These are phyloP conservation scores for Sugiyamaella smithiae DNA, from an alignment of 805 yeast genomes.

Conservation along the genomic window DNA sequence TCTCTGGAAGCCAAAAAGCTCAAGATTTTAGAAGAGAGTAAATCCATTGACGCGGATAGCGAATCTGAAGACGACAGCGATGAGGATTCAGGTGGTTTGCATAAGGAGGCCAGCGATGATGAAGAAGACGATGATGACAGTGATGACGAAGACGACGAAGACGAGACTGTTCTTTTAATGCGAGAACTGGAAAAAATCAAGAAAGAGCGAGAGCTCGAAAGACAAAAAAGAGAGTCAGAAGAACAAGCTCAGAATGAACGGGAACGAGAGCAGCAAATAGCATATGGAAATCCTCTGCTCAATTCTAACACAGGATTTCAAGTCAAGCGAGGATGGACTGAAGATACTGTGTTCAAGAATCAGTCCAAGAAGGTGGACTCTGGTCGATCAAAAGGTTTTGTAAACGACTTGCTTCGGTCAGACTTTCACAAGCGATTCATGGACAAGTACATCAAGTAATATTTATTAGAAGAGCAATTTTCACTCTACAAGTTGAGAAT, in stretches of 20 bases:
- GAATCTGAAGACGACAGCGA: conserved; percentile 11
- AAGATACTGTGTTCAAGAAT: conserved; percentile 35
- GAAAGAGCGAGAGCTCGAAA: conserved; percentile 32
- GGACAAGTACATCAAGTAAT: conserved; percentile 33
- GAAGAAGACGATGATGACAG: conserved; percentile 20
- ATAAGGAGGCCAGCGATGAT: conserved; percentile 13
- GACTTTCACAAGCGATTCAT: conserved; percentile 38
- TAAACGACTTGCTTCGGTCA: conserved; percentile 38
- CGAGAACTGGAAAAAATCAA: conserved; percentile 36
- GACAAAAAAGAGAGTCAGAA: conserved; percentile 24
- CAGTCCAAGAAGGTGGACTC: conserved; percentile 27
- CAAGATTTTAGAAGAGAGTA: conserved; percentile 12
- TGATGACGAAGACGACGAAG: conserved; percentile 33
- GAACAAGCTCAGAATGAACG: conserved; percentile 20
- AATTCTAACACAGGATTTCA: conserved; percentile 21
- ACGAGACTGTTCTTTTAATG: conserved; percentile 33
- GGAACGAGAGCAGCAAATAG: conserved; percentile 27
- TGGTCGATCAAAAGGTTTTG: conserved; percentile 26
- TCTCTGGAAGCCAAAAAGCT: conserved; percentile 21
- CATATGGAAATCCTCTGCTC: conserved; percentile 36
- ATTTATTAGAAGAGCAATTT: conserved; percentile 6
- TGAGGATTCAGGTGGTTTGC: conserved; percentile 5
- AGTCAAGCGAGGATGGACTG: conserved; percentile 34
- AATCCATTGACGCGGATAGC: conserved; percentile 11
- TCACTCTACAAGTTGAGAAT: no score